Evolutionary conservation across 1,284 basidiomycete genomes (phyloP), one percentile per base, ranked within the genome.

Genomic region (Cryptococcus neoformans): DNA sequence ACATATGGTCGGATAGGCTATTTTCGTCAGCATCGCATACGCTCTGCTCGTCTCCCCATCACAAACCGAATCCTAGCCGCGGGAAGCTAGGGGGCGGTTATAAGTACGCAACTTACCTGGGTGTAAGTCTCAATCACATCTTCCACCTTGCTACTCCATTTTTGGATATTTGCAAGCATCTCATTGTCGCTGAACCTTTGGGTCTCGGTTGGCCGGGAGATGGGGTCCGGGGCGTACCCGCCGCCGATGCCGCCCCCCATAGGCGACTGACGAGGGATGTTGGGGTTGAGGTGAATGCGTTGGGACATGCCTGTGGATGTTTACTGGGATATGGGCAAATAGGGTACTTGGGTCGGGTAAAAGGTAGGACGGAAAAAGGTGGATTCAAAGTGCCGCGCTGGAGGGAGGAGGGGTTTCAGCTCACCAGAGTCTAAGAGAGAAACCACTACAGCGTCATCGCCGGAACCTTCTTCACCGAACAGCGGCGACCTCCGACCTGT

Each of bases 101-200:
- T 4, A 4, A 28, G 28, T 4, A 28, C 28, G 28, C 4, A 28
- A 67, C 72, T 50, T 49, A 74, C 74, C 73, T 97, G 92, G 6
- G 92, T 87, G 79, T 90, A 89, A 63, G 89, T 87, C 76, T 98
- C 96, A 72, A 97, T 85, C 64, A 87, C 81, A 79, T 99, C 96
- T 80, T 99, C 96, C 58, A 92, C 83, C 76, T 87, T 85, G 73
- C 84, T 85, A 69, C 87, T 87, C 68, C 87, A 82, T 10, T 83
- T 83, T 66, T 89, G 85, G 61, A 96, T 79, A 79, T 91, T 90
- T 74, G 91, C 89, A 61, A 95, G 68, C 1, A 90, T 85, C 77
- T 89, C 87, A 69, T 92, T 89, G 4, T 89, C 63, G 35, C 60
- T 62, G 10, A 60, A 85, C n/a, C 58, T 60, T 14, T 79, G 88